Percentiles rank a stretch among this genome's conserved stretches.
phyloP scores from a whole-genome alignment of 345 rosid genomes.

The Eutrema yunnanense region DNA sequence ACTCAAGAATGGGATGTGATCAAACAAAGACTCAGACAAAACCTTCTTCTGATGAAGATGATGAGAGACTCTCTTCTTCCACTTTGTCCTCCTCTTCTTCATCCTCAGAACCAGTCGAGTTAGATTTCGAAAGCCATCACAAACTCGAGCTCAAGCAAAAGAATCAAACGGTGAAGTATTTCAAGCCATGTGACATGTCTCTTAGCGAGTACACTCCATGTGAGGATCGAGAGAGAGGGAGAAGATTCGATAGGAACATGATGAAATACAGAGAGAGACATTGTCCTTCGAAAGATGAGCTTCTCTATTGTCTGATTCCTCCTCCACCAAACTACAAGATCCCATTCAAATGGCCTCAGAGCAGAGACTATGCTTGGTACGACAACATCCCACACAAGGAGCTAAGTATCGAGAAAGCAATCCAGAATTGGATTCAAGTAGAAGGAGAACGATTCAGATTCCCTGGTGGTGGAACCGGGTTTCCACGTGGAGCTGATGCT shows the following conservation, averaged over 20 bases:
- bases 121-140: constrained; percentile 91
- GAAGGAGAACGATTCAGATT: constrained; percentile 81
- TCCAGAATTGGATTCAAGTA: constrained; percentile 94
- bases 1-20: constrained; percentile 44
- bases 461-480: constrained; percentile 98
- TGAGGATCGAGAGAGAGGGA: constrained; percentile 62
- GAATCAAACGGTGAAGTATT: constrained; percentile 22
- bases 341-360: constrained; percentile 95
- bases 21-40: background rate
- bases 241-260: constrained; percentile 73
- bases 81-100: constrained; percentile 3
- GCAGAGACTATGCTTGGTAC: constrained; percentile 95
- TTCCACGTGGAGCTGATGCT: constrained; percentile 91
- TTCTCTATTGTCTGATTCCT: constrained; percentile 71
- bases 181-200: constrained; percentile 75
- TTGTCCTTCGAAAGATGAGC: constrained; percentile 76
- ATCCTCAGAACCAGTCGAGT: constrained; percentile 13
- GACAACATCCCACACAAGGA: constrained; percentile 92
- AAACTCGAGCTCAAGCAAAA: constrained; percentile 40
- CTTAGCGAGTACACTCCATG: constrained; percentile 87
- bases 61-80: constrained; percentile 17
- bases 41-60: constrained; percentile 17
- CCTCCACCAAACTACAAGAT: constrained; percentile 94
- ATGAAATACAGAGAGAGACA: constrained; percentile 88
- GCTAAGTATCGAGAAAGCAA: constrained; percentile 91